A percentile compares a stretch with the other conserved stretches of the same genome.
These are phyloP conservation scores for Cystoderma amianthinum DNA, from an alignment of 768 basidiomycete species.

Conservation along the genomic window DNA sequence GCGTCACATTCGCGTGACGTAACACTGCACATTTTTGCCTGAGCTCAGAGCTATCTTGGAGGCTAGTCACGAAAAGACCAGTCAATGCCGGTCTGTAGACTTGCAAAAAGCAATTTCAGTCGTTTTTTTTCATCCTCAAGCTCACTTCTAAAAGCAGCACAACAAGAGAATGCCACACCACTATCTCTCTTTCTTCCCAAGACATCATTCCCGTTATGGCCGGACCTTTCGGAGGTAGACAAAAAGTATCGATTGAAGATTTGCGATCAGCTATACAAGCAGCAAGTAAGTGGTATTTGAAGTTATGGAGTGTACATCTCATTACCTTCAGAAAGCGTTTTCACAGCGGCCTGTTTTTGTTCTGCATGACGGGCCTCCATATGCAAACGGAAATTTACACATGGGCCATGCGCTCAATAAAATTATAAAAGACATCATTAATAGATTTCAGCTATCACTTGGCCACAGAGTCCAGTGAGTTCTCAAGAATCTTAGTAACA, in stretches of 20 bases:
- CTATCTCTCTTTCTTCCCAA: constrained; percentile 75
- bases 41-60: not conserved
- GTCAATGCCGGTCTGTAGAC: not conserved
- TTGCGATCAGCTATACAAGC: constrained; percentile 67
- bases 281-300: constrained; percentile 51
- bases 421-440: constrained; percentile 92
- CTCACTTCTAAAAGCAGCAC: constrained; percentile 2
- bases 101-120: not conserved
- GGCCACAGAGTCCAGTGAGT: constrained; percentile 79
- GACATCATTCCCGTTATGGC: constrained; percentile 72
- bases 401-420: constrained; percentile 98
- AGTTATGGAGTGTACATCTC: not conserved
- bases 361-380: constrained; percentile 94
- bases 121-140: not conserved
- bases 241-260: constrained; percentile 51
- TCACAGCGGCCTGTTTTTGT: constrained; percentile 68
- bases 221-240: constrained; percentile 59
- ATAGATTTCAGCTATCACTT: constrained; percentile 74
- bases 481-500: too few species aligned
- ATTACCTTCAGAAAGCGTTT: too few species aligned
- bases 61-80: constrained; percentile 5
- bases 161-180: constrained; percentile 31
- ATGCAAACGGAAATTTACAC: constrained; percentile 94
- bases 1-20: constrained; percentile 1
- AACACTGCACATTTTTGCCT: not conserved